These are phyloP conservation scores for Cystobasidium tubakii DNA, from an alignment of 768 basidiomycete genomes.

Conservation along the genomic window DNA sequence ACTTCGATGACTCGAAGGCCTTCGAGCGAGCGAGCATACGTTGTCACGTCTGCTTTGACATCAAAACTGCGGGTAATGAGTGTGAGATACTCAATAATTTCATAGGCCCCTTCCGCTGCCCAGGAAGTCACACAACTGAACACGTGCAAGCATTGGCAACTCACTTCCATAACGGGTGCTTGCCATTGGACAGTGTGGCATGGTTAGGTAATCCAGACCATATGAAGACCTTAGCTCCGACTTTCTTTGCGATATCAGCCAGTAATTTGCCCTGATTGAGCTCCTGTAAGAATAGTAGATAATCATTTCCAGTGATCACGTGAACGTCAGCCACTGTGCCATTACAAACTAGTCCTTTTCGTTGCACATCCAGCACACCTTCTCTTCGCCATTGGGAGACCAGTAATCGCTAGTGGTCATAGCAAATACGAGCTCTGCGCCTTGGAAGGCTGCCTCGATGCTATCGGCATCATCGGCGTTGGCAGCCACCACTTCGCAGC, in stretches of 20 bases:
- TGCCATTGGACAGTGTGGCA: neutral
- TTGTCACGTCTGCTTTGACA: neutral
- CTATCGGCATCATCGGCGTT: neutral
- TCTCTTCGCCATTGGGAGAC: neutral
- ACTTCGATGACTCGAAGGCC: constrained; percentile 10
- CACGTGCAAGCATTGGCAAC: neutral
- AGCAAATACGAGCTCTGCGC: constrained; percentile 35
- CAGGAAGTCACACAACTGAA: too few relatives aligned
- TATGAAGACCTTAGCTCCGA: neutral
- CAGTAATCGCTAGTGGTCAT: constrained; percentile 36
- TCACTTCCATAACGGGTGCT: neutral
- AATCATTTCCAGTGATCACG: too few relatives aligned
- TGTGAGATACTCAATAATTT: neutral
- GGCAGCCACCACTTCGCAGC: constrained; percentile 24
- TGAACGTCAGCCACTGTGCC: neutral
- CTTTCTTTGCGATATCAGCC: neutral
- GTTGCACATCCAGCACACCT: neutral
- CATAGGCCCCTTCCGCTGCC: too few relatives aligned
- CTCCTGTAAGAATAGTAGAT: too few relatives aligned
- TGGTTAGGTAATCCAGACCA: constrained; percentile 9
- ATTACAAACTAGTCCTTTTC: neutral
- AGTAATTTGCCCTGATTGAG: neutral
- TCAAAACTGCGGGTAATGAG: constrained; percentile 5
- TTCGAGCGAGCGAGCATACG: constrained; percentile 10
- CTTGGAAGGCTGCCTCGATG: constrained; percentile 25